These are phyloP conservation scores for Porogramme epimiltina DNA, from an alignment of 1,284 basidiomycete genomes.

Conservation along the genomic window DNA sequence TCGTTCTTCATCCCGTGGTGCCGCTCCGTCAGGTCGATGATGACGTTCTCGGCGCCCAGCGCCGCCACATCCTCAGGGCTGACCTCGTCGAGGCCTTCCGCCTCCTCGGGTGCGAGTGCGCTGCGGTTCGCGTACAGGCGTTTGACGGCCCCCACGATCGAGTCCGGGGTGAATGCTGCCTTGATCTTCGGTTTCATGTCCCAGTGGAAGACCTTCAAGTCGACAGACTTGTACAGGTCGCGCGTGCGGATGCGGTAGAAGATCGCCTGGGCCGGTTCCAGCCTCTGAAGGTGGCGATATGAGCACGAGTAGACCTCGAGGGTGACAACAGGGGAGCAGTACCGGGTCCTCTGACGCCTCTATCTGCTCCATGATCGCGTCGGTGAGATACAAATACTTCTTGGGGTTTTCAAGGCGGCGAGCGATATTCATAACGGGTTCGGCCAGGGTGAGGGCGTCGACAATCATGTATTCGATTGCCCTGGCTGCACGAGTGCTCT, in stretches of 20 bases:
- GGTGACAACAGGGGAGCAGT: conserved; percentile 7
- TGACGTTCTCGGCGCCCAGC: conserved; percentile 52
- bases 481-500: conserved; percentile 46
- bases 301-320: too few relatives aligned
- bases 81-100: conserved; percentile 11
- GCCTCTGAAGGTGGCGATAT: conserved; percentile 43
- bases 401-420: conserved; percentile 56
- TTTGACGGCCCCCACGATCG: conserved; percentile 55
- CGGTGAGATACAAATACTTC: conserved; percentile 65
- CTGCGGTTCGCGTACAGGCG: conserved; percentile 15
- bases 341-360: conserved; percentile 54
- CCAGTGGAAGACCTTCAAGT: conserved; percentile 65
- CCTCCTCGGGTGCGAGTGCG: background rate
- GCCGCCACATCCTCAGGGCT: conserved; percentile 33
- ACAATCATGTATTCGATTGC: conserved; percentile 81
- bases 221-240: conserved; percentile 69
- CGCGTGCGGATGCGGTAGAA: conserved; percentile 60
- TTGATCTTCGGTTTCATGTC: conserved; percentile 23
- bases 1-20: conserved; percentile 75
- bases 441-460: conserved; percentile 68
- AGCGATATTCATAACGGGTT: conserved; percentile 62
- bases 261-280: conserved; percentile 58
- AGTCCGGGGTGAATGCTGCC: conserved; percentile 44
- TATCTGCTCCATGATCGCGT: conserved; percentile 62
- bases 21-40: conserved; percentile 62